These are phyloP conservation scores for Cyberlindnera euphorbiiphila DNA, from an alignment of 805 yeast species.

Conservation along the genomic window DNA sequence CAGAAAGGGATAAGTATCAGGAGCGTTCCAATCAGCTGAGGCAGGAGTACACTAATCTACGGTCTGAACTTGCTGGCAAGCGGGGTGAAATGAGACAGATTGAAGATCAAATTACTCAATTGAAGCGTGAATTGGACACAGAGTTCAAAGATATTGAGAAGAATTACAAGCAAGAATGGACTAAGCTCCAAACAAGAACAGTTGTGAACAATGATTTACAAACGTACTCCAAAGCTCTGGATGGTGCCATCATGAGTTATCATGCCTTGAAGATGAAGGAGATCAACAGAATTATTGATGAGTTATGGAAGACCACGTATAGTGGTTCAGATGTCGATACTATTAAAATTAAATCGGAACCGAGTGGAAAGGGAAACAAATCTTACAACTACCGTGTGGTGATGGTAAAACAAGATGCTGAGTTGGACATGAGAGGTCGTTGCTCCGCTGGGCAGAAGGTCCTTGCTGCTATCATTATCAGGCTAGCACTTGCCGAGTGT, in stretches of 20 bases:
- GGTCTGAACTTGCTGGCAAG: slow-evolving; percentile 67
- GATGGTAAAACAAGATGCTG: slow-evolving; percentile 89
- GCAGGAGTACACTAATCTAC: slow-evolving; percentile 47
- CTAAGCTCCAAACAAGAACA: slow-evolving; percentile 69
- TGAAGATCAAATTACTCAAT: slow-evolving; percentile 58
- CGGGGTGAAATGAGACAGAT: slow-evolving; percentile 85
- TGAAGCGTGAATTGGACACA: slow-evolving; percentile 56
- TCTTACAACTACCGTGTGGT: slow-evolving; percentile 91
- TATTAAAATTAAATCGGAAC: slow-evolving; percentile 79
- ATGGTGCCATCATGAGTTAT: slow-evolving; percentile 88
- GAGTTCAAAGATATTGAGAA: slow-evolving; percentile 70
- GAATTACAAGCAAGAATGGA: slow-evolving; percentile 64
- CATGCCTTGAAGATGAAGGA: slow-evolving; percentile 91
- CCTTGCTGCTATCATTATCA: slow-evolving; percentile 82
- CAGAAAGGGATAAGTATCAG: slow-evolving; percentile 58
- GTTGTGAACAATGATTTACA: slow-evolving; percentile 77
- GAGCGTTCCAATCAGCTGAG: slow-evolving; percentile 48
- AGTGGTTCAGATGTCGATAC: slow-evolving; percentile 95
- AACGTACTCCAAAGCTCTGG: slow-evolving; percentile 80
- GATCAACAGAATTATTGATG: slow-evolving; percentile 82
- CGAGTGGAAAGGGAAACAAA: slow-evolving; percentile 34
- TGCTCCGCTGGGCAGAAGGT: slow-evolving; percentile 99
- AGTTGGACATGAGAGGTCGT: slow-evolving; percentile 95
- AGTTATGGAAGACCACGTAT: slow-evolving; percentile 90
- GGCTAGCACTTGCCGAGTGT: slow-evolving; percentile 91